phyloP scores from a whole-genome alignment of 192 early-diverging fungal species.

The Backusella australiensis region DNA sequence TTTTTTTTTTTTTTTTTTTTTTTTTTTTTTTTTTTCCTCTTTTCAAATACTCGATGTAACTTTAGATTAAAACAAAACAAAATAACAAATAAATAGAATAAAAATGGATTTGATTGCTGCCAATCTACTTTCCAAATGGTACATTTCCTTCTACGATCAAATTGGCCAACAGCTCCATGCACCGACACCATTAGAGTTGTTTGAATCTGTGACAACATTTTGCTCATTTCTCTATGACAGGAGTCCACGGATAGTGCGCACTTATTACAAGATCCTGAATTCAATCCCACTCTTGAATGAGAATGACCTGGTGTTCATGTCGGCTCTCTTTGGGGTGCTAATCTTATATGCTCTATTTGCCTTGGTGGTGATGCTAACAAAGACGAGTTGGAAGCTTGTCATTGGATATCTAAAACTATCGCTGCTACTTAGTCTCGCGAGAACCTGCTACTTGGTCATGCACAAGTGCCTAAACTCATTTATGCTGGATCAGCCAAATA shows the following conservation, averaged over 20 bases:
- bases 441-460: not conserved
- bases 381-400: not conserved
- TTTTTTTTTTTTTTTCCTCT: not conserved
- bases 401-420: not conserved
- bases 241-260: not conserved
- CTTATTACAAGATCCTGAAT: not conserved
- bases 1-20: too few relatives aligned
- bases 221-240: not conserved
- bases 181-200: not conserved
- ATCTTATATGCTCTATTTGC: not conserved
- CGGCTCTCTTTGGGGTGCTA: not conserved
- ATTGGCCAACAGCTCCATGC: not conserved
- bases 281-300: not conserved
- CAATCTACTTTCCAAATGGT: conserved; percentile 7
- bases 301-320: not conserved
- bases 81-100: not conserved
- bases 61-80: not conserved
- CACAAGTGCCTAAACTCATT: not conserved
- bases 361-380: not conserved
- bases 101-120: not conserved
- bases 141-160: conserved; percentile 1
- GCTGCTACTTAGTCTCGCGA: not conserved
- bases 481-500: not conserved
- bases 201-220: not conserved
- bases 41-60: not conserved